Base-by-base conservation (phyloP, 306 rosid species). In the Trifolium fragiferum region DNA sequence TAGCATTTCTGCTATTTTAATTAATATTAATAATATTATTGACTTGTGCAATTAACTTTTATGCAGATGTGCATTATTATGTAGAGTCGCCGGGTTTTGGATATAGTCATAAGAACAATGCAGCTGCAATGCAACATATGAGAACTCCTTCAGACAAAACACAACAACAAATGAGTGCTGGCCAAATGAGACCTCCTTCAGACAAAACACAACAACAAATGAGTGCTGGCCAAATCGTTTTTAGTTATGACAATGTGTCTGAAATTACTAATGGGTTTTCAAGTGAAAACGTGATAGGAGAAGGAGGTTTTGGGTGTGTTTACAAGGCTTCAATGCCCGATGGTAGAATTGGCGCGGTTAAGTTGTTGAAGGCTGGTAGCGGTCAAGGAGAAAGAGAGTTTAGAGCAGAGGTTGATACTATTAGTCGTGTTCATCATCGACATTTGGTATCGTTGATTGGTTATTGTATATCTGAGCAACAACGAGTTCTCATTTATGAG, bases 341-440 rank as follows among this genome's bases (percentile, higher is more conserved):
- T 7, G 97, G 97, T 40, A 92, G 74, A 72, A 55, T 50, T 6
- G 99, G 93, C 54, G 99, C 99, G 0, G 83, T 94, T 54, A 94
- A 94, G 89, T 73, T 86, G 74, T 88, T 94, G 44, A 94, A 90
- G 82, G 92, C 90, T 11, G 97, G 99, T 41, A 87, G 99, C 54
- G 98, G 96, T 4, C 99, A 94, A 54, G 99, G 99, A 62, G 98
- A 92, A 54, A 77, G 92, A 75, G 99, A 94, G 70, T 94, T 94
- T 74, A 84, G 86, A 72, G 92, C 99, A 1, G 99, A 94, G 75
- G 99, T 92, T 3, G 99, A 92, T 46, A 92, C 86, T 57, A 94
- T 94, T 55, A 90, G 92, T 58, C 87, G 99, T 6, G 86, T 94
- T 57, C 98, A 94, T 80, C 99, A 94, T 82, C 87, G 98, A 1